Conservation (phyloP, 306 rosid species). For the Glycyrrhiza uralensis region DNA sequence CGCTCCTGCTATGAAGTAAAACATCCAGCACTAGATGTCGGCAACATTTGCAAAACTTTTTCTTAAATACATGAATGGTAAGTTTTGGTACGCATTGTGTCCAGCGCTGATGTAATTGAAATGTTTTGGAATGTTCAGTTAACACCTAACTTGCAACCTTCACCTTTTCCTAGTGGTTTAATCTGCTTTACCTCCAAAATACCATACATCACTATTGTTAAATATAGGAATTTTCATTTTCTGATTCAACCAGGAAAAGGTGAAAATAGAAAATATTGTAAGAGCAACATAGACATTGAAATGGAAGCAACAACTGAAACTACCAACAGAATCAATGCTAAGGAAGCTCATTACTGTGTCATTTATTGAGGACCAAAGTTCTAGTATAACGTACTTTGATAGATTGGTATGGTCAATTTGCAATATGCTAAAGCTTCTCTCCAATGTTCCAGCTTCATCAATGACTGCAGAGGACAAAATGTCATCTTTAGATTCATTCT, state of each 20-base stretch:
- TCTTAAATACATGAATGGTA: not conserved
- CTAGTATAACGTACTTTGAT: constrained; percentile 60
- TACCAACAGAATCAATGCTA: not conserved
- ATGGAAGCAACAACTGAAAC: constrained; percentile 9
- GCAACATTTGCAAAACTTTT: constrained; percentile 6
- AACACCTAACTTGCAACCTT: constrained; percentile 6
- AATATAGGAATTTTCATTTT: not conserved
- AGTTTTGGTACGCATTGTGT: not conserved
- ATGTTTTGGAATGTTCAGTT: not conserved
- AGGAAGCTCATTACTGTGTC: not conserved
- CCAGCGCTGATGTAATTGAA: not conserved
- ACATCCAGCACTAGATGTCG: constrained; percentile 15
- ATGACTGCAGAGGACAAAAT: constrained; percentile 48
- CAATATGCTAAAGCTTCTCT: constrained; percentile 77
- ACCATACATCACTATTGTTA: not conserved
- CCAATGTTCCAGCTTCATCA: constrained; percentile 86
- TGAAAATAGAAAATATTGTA: not conserved
- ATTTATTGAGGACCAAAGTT: constrained; percentile 3
- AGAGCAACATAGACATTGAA: constrained; percentile 8
- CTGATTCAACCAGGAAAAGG: not conserved
- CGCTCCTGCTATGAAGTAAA: constrained; percentile 50
- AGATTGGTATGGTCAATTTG: constrained; percentile 79
- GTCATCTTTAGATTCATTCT: not conserved
- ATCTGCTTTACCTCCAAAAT: constrained; percentile 1
- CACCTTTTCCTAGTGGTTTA: constrained; percentile 4